A percentile compares a stretch with the other conserved stretches of the same genome.
Conservation (phyloP, 805 yeast genomes). For the Candida michaelii region DNA sequence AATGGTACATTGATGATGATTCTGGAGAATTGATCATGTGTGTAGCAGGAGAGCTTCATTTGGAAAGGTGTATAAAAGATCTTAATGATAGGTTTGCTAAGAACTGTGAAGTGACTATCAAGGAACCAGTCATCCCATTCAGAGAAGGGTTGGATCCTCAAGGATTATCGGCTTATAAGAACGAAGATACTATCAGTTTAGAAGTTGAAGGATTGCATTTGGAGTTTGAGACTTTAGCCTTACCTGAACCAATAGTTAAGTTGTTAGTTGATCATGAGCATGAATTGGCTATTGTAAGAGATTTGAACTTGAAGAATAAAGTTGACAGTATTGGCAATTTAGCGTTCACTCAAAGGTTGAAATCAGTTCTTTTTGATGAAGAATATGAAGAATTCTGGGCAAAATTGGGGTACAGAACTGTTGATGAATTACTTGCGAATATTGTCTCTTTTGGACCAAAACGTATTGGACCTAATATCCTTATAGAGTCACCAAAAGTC, state of each 20-base stretch:
- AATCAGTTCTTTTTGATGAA: constrained; percentile 9
- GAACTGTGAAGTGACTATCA: constrained; percentile 78
- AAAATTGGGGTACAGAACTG: constrained; percentile 16
- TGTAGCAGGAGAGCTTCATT: constrained; percentile 95
- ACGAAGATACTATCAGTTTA: constrained; percentile 13
- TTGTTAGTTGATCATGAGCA: constrained; percentile 50
- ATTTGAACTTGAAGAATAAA: constrained; percentile 19
- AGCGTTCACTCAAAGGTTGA: constrained; percentile 13
- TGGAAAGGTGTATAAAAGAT: constrained; percentile 92
- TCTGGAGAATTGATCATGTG: constrained; percentile 92
- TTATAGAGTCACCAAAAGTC: constrained; percentile 52
- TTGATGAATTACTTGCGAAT: constrained; percentile 24
- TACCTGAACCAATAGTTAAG: constrained; percentile 50
- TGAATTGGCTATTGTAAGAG: constrained; percentile 37
- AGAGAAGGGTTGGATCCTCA: constrained; percentile 76
- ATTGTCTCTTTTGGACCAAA: constrained; percentile 77
- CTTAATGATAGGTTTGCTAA: constrained; percentile 83
- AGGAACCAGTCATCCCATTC: constrained; percentile 93
- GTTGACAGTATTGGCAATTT: constrained; percentile 2
- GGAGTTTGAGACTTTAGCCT: constrained; percentile 53
- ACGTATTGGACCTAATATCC: constrained; percentile 69
- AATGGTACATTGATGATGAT: constrained; percentile 74
- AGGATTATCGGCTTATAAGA: constrained; percentile 34
- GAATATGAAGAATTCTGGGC: constrained; percentile 9
- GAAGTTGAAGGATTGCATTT: constrained; percentile 26